A percentile compares a stretch with the other conserved stretches of the same genome.
Evolutionary conservation across 768 basidiomycete species (phyloP).

Genomic region (Coprinopsis strossmayeri): DNA sequence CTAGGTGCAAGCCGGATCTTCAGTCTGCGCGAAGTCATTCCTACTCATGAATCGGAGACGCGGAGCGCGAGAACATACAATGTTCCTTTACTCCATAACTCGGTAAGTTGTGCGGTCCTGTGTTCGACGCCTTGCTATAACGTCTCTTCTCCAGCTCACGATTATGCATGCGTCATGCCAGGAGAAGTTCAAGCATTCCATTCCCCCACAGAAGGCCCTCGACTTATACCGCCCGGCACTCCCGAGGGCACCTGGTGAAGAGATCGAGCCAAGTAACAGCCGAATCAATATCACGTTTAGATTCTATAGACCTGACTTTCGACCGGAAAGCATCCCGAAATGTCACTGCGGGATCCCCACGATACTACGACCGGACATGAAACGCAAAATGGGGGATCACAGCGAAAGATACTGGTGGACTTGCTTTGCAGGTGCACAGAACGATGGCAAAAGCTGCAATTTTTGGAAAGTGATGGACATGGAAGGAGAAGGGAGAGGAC

Average conservation of each 20-base stretch:
- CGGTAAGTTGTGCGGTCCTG: too few relatives aligned
- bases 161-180: constrained; percentile 87
- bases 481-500: constrained; percentile 57
- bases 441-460: constrained; percentile 76
- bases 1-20: constrained; percentile 65
- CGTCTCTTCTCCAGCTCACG: too few relatives aligned
- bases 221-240: constrained; percentile 65
- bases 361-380: constrained; percentile 74
- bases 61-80: constrained; percentile 71
- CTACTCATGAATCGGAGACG: constrained; percentile 47
- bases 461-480: constrained; percentile 74
- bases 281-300: constrained; percentile 85
- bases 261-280: constrained; percentile 48
- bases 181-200: constrained; percentile 74
- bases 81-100: constrained; percentile 72
- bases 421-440: constrained; percentile 76
- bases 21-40: constrained; percentile 71
- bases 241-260: constrained; percentile 25
- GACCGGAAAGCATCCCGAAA: constrained; percentile 54
- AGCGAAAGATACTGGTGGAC: constrained; percentile 72
- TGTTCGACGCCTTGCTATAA: too few relatives aligned
- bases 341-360: constrained; percentile 72
- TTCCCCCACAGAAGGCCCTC: constrained; percentile 64
- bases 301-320: constrained; percentile 81
- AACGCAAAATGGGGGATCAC: constrained; percentile 50